Evolutionary conservation across 371 early-diverging fungal species (phyloP).

Genomic region (Dichotomocladium elegans): DNA sequence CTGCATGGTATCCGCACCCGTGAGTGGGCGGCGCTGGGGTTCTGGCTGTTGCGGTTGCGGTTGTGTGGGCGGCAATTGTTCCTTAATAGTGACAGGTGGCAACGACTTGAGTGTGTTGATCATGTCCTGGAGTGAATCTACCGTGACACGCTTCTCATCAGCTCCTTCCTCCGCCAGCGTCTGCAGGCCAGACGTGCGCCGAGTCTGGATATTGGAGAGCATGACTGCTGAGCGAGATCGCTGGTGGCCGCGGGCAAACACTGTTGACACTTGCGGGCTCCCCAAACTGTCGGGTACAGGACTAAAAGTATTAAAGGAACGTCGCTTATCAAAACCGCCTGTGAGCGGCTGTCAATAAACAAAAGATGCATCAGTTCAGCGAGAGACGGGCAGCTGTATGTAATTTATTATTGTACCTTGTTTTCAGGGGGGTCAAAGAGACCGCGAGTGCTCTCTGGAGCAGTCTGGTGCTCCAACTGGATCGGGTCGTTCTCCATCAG

Average conservation of each 20-base stretch:
- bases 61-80: constrained; percentile 8
- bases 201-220: constrained; percentile 18
- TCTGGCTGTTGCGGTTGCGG: neutral
- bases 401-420: neutral
- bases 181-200: constrained; percentile 20
- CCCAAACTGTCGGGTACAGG: constrained; percentile 4
- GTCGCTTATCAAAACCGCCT: constrained; percentile 8
- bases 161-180: constrained; percentile 24
- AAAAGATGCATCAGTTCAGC: neutral
- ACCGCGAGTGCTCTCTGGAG: constrained; percentile 48
- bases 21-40: constrained; percentile 1
- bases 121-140: constrained; percentile 43
- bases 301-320: constrained; percentile 9
- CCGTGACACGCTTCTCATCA: constrained; percentile 17
- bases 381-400: neutral
- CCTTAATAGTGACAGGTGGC: constrained; percentile 32
- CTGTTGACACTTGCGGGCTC: too few relatives aligned
- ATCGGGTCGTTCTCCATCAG: constrained; percentile 21
- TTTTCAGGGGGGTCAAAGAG: constrained; percentile 35
- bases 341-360: neutral
- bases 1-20: constrained; percentile 18
- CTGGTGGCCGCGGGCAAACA: constrained; percentile 26
- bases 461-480: constrained; percentile 39
- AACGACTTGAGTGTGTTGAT: constrained; percentile 42
- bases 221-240: constrained; percentile 44